Conservation (phyloP, 345 rosid species). For the Lumnitzera racemosa region DNA sequence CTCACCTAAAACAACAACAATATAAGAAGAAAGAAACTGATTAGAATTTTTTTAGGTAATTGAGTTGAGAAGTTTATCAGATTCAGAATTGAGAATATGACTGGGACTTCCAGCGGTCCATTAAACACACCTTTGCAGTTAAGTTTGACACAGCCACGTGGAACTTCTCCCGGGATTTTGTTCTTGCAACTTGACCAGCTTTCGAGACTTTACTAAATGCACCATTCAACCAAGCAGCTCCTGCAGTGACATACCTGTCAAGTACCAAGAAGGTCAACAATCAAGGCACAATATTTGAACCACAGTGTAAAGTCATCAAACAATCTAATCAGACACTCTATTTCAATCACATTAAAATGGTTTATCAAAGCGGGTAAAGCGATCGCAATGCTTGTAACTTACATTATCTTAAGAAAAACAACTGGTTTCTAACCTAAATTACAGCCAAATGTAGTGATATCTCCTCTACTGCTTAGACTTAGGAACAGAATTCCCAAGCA, state of each 20-base stretch:
- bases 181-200: slow-evolving; percentile 81
- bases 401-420: too few relatives aligned
- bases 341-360: too few relatives aligned
- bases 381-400: too few relatives aligned
- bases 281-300: background rate
- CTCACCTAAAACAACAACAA: background rate
- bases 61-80: too few relatives aligned
- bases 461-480: background rate
- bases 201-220: slow-evolving; percentile 84
- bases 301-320: background rate
- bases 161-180: slow-evolving; percentile 86
- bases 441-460: background rate
- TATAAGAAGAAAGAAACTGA: too few relatives aligned
- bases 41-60: too few relatives aligned
- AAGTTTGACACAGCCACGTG: slow-evolving; percentile 73
- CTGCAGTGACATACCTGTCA: slow-evolving; percentile 68
- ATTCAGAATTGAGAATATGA: too few relatives aligned
- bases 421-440: too few relatives aligned
- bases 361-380: too few relatives aligned
- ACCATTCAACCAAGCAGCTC: slow-evolving; percentile 89
- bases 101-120: background rate
- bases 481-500: background rate
- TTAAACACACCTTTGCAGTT: slow-evolving; percentile 60
- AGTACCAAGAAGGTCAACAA: slow-evolving; percentile 5
- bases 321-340: too few relatives aligned